Evolutionary conservation across 2,329 filamentous ascomycete genomes (phyloP), one percentile per base, ranked within the genome.

Genomic region (Calcarisporium arbuscula): DNA sequence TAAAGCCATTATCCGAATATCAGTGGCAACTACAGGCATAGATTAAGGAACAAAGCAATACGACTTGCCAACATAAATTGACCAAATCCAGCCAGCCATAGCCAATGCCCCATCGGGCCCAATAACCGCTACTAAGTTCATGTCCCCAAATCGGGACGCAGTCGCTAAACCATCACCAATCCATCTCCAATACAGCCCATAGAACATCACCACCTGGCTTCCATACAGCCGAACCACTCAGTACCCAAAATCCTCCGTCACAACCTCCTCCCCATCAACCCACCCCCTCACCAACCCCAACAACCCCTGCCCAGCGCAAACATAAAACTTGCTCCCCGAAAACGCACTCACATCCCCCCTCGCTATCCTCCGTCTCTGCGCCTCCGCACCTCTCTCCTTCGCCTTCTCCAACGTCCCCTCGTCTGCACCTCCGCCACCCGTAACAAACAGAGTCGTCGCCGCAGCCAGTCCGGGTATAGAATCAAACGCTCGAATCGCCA

Each of bases 371-470:
- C 65, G 53, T 37, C 45, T 47, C 26, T 57, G 40, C 3, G 67
- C 47, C 26, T 37, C 38, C 3, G 50, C 53, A 0, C 65, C 66
- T 22, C 60, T 36, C 22, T 54, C 53, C 27, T 53, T 53, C 0
- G 64, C 44, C 29, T 53, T 51, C 29, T 49, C 46, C 8, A 63
- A 33, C 18, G 65, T 56, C 12, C 58, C 53, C 23, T 61, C 42
- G 5, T 61, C 50, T 8, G 11, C 10, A 1, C 53, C 56, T 5
- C 25, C 42, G 4, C 35, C 42, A 0, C 75, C 69, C 0, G 85
- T 88, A 6, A 90, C 56, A 45, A 84, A 92, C 1, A 92, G 44
- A 11, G 45, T 69, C 18, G 80, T 72, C 12, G 63, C 63, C 0
- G 38, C 38, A 0, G 64, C 72, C 9, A 92, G 56, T 0, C 62